Conservation (phyloP, 108 stramenopile genomes). For the Cyclotella atomus region DNA sequence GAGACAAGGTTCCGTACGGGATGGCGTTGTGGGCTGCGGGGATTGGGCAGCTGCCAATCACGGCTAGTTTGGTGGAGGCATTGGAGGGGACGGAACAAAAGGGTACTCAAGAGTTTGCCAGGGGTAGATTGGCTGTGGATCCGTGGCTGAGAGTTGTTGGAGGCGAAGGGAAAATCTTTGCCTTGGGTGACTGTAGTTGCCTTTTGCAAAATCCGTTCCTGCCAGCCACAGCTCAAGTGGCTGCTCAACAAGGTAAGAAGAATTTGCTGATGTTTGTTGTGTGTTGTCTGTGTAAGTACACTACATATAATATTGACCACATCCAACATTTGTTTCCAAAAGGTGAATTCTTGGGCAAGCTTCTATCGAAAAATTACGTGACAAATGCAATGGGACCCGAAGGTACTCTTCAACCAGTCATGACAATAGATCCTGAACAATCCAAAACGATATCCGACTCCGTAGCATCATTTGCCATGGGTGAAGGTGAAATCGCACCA, state of each 20-base stretch:
- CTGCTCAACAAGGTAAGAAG: too few relatives aligned
- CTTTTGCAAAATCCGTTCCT: constrained; percentile 56
- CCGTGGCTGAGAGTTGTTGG: constrained; percentile 93
- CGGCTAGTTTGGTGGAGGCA: constrained; percentile 69
- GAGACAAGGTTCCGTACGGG: constrained; percentile 78
- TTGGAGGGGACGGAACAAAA: constrained; percentile 68
- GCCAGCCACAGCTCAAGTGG: constrained; percentile 94
- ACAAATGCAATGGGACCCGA: constrained; percentile 44
- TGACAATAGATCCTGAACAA: constrained; percentile 43
- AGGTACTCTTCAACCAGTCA: constrained; percentile 60
- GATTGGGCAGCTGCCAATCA: constrained; percentile 90
- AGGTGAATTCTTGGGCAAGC: constrained; percentile 86
- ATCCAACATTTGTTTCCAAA: too few relatives aligned
- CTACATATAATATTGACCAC: too few relatives aligned
- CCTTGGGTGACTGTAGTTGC: constrained; percentile 92
- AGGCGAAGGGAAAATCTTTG: constrained; percentile 74
- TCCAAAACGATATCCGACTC: constrained; percentile 61
- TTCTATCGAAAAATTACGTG: constrained; percentile 83
- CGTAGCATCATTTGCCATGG: constrained; percentile 66
- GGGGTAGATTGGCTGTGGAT: constrained; percentile 90
- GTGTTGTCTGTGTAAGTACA: too few relatives aligned
- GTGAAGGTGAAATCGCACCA: constrained; percentile 69
- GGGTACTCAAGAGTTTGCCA: constrained; percentile 59
- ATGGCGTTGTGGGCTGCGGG: constrained; percentile 97
- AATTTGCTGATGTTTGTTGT: too few relatives aligned